phyloP scores from a whole-genome alignment of 768 basidiomycete genomes.

The Boletus reticuloceps region DNA sequence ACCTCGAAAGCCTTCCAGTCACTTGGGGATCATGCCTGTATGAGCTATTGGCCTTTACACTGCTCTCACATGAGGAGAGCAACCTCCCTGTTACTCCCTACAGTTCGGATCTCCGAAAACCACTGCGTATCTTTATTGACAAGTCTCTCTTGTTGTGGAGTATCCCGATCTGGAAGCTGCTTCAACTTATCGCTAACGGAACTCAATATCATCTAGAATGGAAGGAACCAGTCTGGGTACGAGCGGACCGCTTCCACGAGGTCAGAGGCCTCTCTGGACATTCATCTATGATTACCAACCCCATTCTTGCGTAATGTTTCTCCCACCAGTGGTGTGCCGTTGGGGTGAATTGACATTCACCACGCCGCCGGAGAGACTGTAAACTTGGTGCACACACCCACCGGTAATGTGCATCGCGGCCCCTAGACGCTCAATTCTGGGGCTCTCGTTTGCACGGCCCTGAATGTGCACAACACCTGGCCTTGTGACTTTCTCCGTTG shows the following conservation, averaged over 20 bases:
- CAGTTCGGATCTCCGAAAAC: slow-evolving; percentile 4
- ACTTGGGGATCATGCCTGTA: background rate
- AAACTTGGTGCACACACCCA: slow-evolving; percentile 6
- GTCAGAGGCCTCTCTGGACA: slow-evolving; percentile 10
- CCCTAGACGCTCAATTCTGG: slow-evolving; percentile 16
- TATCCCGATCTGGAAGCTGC: slow-evolving; percentile 10
- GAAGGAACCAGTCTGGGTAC: slow-evolving; percentile 9
- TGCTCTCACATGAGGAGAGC: background rate
- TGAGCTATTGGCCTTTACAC: background rate
- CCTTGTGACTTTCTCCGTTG: slow-evolving; percentile 11
- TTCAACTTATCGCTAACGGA: slow-evolving; percentile 4
- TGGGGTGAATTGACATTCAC: slow-evolving; percentile 1
- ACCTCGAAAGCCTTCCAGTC: background rate
- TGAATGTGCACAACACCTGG: slow-evolving; percentile 13
- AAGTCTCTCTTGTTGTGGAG: background rate
- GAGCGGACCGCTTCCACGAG: slow-evolving; percentile 20
- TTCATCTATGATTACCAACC: background rate
- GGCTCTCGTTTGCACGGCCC: slow-evolving; percentile 18
- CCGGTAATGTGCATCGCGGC: slow-evolving; percentile 9
- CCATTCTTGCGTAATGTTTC: slow-evolving; percentile 13
- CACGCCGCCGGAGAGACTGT: slow-evolving; percentile 3
- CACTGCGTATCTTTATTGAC: background rate
- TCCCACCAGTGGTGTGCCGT: slow-evolving; percentile 14
- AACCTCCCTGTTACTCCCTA: background rate
- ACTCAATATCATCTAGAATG: slow-evolving; percentile 20